Evolutionary conservation across 805 yeast genomes (phyloP).

Genomic region (Pichia insulana): DNA sequence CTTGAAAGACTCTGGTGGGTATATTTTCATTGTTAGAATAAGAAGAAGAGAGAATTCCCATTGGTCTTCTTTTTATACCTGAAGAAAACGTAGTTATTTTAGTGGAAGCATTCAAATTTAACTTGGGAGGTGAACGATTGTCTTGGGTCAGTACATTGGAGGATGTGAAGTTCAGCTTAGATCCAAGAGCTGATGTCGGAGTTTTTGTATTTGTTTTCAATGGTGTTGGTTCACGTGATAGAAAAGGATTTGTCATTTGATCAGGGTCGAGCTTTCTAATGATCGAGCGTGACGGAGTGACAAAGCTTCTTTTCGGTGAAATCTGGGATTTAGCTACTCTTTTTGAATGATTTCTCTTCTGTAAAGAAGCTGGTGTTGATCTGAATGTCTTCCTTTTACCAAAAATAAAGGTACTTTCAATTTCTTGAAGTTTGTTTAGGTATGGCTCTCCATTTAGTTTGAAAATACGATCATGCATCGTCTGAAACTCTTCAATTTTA

Average conservation of each 20-base stretch:
- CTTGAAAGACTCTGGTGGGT: not conserved
- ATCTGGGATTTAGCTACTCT: not conserved
- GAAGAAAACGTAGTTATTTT: not conserved
- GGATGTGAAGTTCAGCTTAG: not conserved
- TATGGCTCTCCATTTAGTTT: constrained; percentile 43
- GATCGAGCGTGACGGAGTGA: constrained; percentile 15
- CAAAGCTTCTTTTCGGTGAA: not conserved
- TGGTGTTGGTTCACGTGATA: constrained; percentile 12
- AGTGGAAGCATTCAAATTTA: constrained; percentile 6
- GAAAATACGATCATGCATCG: constrained; percentile 29
- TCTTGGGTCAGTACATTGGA: not conserved
- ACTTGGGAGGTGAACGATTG: constrained; percentile 4
- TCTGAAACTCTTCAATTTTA: constrained; percentile 42
- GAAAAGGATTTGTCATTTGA: constrained; percentile 21
- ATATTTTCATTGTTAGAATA: not conserved
- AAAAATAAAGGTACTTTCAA: constrained; percentile 16
- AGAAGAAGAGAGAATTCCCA: not conserved
- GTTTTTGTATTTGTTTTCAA: constrained; percentile 4
- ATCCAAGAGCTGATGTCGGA: constrained; percentile 2
- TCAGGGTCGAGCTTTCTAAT: constrained; percentile 14
- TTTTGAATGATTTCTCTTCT: not conserved
- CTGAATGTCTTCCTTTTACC: constrained; percentile 4
- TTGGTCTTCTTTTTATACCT: constrained; percentile 1
- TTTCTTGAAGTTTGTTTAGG: constrained; percentile 20
- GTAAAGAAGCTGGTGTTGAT: constrained; percentile 1